phyloP scores from a whole-genome alignment of 2,329 filamentous ascomycete genomes.

The Microdochium bolleyi region DNA sequence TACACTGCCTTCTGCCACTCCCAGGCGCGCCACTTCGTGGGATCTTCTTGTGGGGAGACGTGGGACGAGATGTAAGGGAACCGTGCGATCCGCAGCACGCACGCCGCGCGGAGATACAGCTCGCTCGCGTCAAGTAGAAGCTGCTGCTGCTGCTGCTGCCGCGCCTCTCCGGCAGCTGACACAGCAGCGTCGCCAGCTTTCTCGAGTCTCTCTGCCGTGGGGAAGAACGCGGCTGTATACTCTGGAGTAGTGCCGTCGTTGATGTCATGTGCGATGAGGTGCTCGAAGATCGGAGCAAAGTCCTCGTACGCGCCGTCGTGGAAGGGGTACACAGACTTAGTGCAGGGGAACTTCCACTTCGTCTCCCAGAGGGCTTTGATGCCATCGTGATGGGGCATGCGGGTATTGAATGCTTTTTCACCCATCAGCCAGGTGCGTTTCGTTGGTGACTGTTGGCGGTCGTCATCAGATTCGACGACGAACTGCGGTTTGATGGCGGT shows the following conservation, averaged over 20 bases:
- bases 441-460: neutral
- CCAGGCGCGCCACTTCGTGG: constrained; percentile 55
- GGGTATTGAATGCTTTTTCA: constrained; percentile 28
- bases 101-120: constrained; percentile 62
- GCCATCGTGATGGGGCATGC: constrained; percentile 49
- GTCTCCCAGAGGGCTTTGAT: constrained; percentile 64
- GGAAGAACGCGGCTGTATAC: constrained; percentile 58
- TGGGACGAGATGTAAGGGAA: constrained; percentile 51
- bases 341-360: constrained; percentile 63
- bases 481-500: neutral
- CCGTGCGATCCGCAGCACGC: constrained; percentile 64
- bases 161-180: too few relatives aligned
- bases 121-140: constrained; percentile 47
- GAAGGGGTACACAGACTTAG: constrained; percentile 63
- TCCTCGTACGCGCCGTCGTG: constrained; percentile 63
- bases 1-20: constrained; percentile 56
- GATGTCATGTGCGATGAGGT: constrained; percentile 50
- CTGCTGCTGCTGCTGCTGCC: constrained; percentile 20
- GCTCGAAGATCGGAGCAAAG: constrained; percentile 61
- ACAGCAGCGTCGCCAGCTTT: constrained; percentile 41
- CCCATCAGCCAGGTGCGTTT: constrained; percentile 34
- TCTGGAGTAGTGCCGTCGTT: constrained; percentile 57
- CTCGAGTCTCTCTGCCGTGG: constrained; percentile 50
- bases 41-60: constrained; percentile 20
- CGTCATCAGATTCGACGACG: neutral